Base-by-base conservation (phyloP, 768 basidiomycete species). In the Mycena maculata region DNA sequence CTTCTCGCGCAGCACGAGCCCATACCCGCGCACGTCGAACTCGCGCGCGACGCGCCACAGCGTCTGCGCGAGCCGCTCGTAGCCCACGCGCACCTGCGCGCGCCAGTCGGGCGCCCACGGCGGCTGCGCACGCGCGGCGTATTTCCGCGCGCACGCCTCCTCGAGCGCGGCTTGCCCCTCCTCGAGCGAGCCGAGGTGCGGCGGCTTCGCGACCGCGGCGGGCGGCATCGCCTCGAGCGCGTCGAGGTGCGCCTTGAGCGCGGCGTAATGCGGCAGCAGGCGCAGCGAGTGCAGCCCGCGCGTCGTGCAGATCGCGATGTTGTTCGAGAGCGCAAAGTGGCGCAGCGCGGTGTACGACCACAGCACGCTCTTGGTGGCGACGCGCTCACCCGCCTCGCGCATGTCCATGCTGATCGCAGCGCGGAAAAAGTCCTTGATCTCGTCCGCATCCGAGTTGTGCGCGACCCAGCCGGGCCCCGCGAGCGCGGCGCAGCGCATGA, bases 301-400 rank as follows among this genome's bases (percentile, higher is more conserved):
- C 69, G 85, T 86, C 23, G 81, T 78, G 76, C 92, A 93, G 18
- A 93, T 86, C 5, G 84, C 76, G 4, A 92, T 85, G 73, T 88
- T 87, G 74, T 92, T 91, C 1, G 91, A 90, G 74, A 91, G 79
- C 6, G 91, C 91, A 74, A 92, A 92, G 78, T 92, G 88, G 62
- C 91, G 79, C 30, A 92, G 78, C 33, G 90, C 91, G 2, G 92
- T 92, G 76, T 92, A 92, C 1, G 89, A 90, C 91, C 91, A 92
- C 60, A 92, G 77, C 22, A 92, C 89, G 71, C 89, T 91, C 83
- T 92, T 92, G 10, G 91, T 92, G 10, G 92, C 92, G 22, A 92
- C 90, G 31, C 91, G 84, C 70, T 92, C 91, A 20, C 91, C 92
- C 0, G 90, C 89, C 76, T 93, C 90, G 30, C 92, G 84, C 77